Evolutionary conservation across 345 rosid genomes (phyloP).

Genomic region (Dimocarpus longan): DNA sequence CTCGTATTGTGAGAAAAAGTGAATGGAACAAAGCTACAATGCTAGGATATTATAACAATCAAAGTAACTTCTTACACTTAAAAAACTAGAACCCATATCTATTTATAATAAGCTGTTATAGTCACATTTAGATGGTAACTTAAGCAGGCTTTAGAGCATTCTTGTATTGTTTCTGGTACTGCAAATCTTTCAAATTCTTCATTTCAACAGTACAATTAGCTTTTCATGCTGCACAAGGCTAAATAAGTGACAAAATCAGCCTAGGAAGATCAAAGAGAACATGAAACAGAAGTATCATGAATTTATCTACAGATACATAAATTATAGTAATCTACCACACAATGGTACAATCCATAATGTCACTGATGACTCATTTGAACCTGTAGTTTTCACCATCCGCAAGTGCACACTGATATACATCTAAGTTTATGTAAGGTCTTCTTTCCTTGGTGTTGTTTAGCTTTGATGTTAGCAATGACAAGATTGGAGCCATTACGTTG

Average conservation of each 20-base stretch:
- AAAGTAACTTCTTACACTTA: too few relatives aligned
- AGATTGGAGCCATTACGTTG: not conserved
- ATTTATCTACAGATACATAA: not conserved
- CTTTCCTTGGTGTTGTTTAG: not conserved
- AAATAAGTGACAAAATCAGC: not conserved
- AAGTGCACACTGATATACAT: not conserved
- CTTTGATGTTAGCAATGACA: not conserved
- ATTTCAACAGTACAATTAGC: not conserved
- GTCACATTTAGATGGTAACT: too few relatives aligned
- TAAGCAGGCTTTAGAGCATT: too few relatives aligned
- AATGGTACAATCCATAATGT: not conserved
- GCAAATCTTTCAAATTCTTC: not conserved
- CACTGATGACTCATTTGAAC: not conserved
- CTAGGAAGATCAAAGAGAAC: not conserved
- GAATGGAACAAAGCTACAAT: too few relatives aligned
- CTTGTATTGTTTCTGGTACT: too few relatives aligned
- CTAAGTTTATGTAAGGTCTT: not conserved
- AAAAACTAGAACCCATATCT: too few relatives aligned
- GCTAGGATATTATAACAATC: too few relatives aligned
- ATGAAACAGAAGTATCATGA: not conserved
- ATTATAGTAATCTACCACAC: not conserved
- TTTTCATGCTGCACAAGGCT: not conserved
- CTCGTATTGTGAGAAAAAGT: too few relatives aligned
- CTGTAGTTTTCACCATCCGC: not conserved
- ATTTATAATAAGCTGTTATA: too few relatives aligned